Percentiles rank a stretch among this genome's conserved stretches.
phyloP scores from a whole-genome alignment of 148 eudicot genomes.

The Chenopodium quinoa region DNA sequence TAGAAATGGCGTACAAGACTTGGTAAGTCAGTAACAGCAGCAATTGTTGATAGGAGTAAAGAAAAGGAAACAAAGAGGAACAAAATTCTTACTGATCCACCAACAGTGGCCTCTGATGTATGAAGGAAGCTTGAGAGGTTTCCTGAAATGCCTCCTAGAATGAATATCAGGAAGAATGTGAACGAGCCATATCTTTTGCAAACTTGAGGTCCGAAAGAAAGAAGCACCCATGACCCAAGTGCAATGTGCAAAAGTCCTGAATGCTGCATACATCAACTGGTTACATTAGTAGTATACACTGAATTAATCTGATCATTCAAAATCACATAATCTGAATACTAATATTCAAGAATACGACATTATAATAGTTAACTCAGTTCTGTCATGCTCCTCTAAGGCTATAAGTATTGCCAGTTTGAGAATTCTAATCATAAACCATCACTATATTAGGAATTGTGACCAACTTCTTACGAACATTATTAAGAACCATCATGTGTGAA shows the following conservation, averaged over 20 bases:
- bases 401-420: background rate
- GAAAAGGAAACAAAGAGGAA: background rate
- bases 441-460: too few relatives aligned
- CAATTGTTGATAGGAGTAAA: background rate
- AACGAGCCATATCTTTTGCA: conserved; percentile 67
- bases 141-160: conserved; percentile 82
- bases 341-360: too few relatives aligned
- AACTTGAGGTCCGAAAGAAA: conserved; percentile 71
- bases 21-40: background rate
- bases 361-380: too few relatives aligned
- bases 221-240: conserved; percentile 64
- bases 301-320: too few relatives aligned
- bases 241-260: conserved; percentile 61
- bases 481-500: too few relatives aligned
- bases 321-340: too few relatives aligned
- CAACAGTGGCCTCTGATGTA: conserved; percentile 75
- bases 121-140: conserved; percentile 78
- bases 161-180: conserved; percentile 64
- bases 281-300: background rate
- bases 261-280: conserved; percentile 45
- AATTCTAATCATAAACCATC: too few relatives aligned
- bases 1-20: conserved; percentile 14
- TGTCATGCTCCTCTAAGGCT: too few relatives aligned
- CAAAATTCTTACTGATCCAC: conserved; percentile 66
- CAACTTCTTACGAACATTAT: too few relatives aligned